Base-by-base conservation (phyloP, 1,284 basidiomycete genomes). In the Pseudomicrostroma phylloplanum region DNA sequence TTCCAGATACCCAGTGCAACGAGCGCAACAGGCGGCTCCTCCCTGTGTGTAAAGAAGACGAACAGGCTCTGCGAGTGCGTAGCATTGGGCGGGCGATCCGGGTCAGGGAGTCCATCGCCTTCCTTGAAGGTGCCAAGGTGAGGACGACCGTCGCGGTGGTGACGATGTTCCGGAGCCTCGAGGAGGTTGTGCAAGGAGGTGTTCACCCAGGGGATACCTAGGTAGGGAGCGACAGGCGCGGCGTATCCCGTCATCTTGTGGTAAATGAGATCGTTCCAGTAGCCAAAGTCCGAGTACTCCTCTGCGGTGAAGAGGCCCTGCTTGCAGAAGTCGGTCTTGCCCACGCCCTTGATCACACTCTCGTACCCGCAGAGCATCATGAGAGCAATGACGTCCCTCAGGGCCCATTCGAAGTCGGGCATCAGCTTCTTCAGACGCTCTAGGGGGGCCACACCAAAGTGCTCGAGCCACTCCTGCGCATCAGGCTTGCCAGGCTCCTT, bases 1-100 rank as follows among this genome's bases (percentile, higher is more conserved):
- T 82, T 81, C 80, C 79, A 82, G 0, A 82, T 64, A 59, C 81
- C 81, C 30, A 82, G 71, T 49, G 81, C 81, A 43, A 78, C 76
- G 2, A 81, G 73, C 13, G 80, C 81, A 65, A 82, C 76, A 0
- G 80, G 81, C 1, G 81, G 81, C 12, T 82, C 82, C 67, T 82
- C 81, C 26, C 81, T 77, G 63, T 82, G 81, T 0, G 81, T 81
- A 66, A 82, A 81, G 49, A 79, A 81, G 7, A 79, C 70, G 70
- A 80, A 80, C 19, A 82, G 58, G 42, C 74, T 46, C 69, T 81
- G 77, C 15, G 74, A 65, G 57, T 75, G 70, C n/a, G 67, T 69
- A 30, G 62, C 62, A 55, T 72, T 67, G 17, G 74, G 74, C 25
- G 70, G 69, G 0, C n/a, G 17, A 2, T 36, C 39, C 1, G 36